These are phyloP conservation scores for Zygoascus flipseniorum DNA, from an alignment of 805 yeast species.

Conservation along the genomic window DNA sequence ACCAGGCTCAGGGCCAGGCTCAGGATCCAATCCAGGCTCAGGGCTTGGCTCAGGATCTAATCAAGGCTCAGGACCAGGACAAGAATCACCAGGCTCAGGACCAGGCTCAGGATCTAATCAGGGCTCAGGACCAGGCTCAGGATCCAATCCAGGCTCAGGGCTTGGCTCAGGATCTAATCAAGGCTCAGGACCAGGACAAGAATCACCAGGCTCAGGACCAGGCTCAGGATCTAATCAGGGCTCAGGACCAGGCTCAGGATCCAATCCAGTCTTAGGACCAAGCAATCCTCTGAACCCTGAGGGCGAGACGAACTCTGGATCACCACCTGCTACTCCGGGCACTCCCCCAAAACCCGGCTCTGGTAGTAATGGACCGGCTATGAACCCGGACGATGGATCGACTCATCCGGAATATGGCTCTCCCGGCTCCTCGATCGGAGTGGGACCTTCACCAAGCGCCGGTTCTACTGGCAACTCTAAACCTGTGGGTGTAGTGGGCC, in stretches of 20 bases:
- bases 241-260: not conserved
- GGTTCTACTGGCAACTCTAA: not conserved
- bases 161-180: conserved; percentile 1
- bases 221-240: conserved; percentile 4
- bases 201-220: conserved; percentile 2
- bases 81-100: not conserved
- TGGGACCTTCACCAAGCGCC: not conserved
- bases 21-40: not conserved
- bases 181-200: not conserved
- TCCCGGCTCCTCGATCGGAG: not conserved
- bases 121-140: not conserved
- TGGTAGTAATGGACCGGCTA: not conserved
- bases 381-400: not conserved
- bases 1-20: not conserved
- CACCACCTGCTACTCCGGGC: not conserved
- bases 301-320: not conserved
- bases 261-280: not conserved
- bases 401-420: not conserved
- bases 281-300: not conserved
- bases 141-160: not conserved
- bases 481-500: not conserved
- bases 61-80: not conserved
- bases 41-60: not conserved
- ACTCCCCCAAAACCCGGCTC: not conserved
- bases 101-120: conserved; percentile 2